Conservation (phyloP, 2,329 filamentous ascomycete genomes). For the Diaporthe ampelina region DNA sequence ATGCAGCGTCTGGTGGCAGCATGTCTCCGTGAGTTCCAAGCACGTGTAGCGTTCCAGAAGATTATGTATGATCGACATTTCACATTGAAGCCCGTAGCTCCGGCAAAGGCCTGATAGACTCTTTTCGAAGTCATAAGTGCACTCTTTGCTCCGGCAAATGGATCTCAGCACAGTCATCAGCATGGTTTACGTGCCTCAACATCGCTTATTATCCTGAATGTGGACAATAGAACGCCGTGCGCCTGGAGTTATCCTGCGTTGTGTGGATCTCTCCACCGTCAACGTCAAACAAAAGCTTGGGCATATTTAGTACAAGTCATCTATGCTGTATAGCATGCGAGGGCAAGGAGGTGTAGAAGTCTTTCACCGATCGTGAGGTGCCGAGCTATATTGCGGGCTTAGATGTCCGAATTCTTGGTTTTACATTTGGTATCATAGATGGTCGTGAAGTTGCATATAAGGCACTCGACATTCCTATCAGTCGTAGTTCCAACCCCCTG, state of each 20-base stretch:
- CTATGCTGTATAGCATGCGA: not conserved
- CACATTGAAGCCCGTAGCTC: not conserved
- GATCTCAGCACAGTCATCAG: not conserved
- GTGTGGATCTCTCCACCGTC: not conserved
- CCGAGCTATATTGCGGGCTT: not conserved
- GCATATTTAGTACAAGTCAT: not conserved
- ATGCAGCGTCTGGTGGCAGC: not conserved
- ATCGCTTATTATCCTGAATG: not conserved
- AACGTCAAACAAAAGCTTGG: not conserved
- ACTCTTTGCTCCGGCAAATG: not conserved
- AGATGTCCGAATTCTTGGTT: not conserved
- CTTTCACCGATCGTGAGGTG: not conserved
- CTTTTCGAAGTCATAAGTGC: not conserved
- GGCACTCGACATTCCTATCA: conserved; percentile 5
- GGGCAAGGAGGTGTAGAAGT: not conserved
- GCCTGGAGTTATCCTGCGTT: not conserved
- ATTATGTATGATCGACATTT: not conserved
- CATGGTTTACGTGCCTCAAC: too few relatives aligned
- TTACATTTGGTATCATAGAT: conserved; percentile 42
- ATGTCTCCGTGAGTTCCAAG: not conserved
- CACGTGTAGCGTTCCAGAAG: not conserved
- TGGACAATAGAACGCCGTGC: too few relatives aligned
- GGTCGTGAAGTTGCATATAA: conserved; percentile 12
- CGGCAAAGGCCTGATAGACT: not conserved
- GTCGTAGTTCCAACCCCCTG: not conserved